A percentile compares a stretch with the other conserved stretches of the same genome.
Conservation (phyloP, 306 rosid genomes). For the Prunus dulcis region DNA sequence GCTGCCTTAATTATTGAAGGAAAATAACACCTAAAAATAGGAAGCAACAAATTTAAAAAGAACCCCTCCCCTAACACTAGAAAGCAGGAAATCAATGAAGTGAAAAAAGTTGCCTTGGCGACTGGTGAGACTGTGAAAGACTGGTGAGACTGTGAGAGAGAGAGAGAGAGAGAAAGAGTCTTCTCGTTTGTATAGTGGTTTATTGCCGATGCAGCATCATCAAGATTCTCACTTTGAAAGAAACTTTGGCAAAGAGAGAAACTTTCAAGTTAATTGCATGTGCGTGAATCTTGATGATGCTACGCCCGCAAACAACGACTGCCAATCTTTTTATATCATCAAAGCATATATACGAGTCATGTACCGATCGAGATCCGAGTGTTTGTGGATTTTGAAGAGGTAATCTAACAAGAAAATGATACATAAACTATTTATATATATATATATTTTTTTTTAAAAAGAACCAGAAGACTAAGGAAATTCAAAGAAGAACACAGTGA, state of each 20-base stretch:
- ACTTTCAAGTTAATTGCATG: slow-evolving; percentile 23
- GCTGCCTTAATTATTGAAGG: not conserved
- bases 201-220: slow-evolving; percentile 99
- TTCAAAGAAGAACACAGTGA: not conserved
- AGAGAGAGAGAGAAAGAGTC: too few relatives aligned
- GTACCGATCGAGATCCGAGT: not conserved
- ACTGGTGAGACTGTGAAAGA: not conserved
- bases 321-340: slow-evolving; percentile 11
- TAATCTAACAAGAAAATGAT: not conserved
- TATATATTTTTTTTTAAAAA: not conserved
- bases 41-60: not conserved
- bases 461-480: not conserved
- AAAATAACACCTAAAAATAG: slow-evolving; percentile 8
- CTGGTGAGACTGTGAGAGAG: not conserved
- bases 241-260: not conserved
- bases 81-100: slow-evolving; percentile 8
- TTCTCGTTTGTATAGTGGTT: slow-evolving; percentile 45
- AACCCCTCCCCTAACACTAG: slow-evolving; percentile 29
- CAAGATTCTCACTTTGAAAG: slow-evolving; percentile 84
- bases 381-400: not conserved
- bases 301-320: slow-evolving; percentile 89
- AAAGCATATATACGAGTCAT: not conserved
- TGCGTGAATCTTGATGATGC: slow-evolving; percentile 98
- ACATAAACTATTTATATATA: not conserved
- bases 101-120: not conserved